phyloP scores from a whole-genome alignment of 148 eudicot genomes.

The Rhododendron molle region DNA sequence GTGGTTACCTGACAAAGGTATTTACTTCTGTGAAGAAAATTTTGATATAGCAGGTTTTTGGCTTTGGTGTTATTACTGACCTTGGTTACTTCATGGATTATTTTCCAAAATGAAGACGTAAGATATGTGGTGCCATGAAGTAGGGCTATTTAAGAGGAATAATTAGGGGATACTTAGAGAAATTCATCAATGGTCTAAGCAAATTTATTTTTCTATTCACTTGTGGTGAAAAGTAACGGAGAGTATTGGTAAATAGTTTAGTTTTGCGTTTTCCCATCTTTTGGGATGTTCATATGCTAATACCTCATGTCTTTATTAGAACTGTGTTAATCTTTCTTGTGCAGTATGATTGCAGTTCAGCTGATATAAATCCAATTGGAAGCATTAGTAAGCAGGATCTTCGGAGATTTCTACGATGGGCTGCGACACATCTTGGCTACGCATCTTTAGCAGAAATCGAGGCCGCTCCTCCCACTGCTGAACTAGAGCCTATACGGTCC shows the following conservation, averaged over 20 bases:
- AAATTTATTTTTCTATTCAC: background rate
- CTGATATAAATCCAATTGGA: constrained; percentile 97
- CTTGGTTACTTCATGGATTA: background rate
- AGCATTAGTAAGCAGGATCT: constrained; percentile 94
- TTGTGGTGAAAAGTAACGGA: background rate
- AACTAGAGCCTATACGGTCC: constrained; percentile 91
- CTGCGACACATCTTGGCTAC: constrained; percentile 75
- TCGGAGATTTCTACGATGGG: constrained; percentile 80
- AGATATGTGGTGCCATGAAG: background rate
- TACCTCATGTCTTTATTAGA: background rate
- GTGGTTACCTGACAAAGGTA: constrained; percentile 97
- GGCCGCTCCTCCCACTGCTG: constrained; percentile 99
- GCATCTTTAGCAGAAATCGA: constrained; percentile 81
- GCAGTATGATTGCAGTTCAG: constrained; percentile 98
- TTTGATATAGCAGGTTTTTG: background rate
- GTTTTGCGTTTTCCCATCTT: background rate
- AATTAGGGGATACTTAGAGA: background rate
- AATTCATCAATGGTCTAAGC: background rate
- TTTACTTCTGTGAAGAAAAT: background rate
- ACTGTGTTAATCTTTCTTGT: background rate
- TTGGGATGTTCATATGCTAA: background rate
- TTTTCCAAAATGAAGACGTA: background rate
- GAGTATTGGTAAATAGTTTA: background rate
- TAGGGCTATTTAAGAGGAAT: background rate
- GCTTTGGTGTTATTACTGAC: background rate